Conservation (phyloP, 345 rosid species). For the Salix exigua region DNA sequence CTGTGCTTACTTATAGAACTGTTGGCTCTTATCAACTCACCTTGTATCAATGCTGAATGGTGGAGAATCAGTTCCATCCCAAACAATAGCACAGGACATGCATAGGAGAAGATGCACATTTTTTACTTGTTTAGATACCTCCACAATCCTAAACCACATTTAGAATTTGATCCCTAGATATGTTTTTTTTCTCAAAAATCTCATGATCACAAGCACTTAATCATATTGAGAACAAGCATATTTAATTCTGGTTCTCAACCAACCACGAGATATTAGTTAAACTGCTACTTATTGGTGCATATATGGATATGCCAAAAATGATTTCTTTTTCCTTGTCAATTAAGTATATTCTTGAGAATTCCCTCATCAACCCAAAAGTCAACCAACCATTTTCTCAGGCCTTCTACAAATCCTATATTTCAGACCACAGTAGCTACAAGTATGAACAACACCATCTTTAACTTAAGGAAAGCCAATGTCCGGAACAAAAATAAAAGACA, state of each 20-base stretch:
- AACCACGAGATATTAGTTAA: neutral
- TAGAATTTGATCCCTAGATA: neutral
- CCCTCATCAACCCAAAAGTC: constrained; percentile 40
- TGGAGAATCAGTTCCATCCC: constrained; percentile 90
- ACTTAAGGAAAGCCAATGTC: neutral
- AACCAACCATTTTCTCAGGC: constrained; percentile 45
- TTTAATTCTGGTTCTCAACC: neutral
- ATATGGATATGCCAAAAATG: neutral
- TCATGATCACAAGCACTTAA: neutral
- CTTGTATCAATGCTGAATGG: constrained; percentile 36
- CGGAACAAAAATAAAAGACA: neutral
- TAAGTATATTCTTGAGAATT: constrained; percentile 9
- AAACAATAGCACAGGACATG: constrained; percentile 29
- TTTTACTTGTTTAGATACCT: neutral
- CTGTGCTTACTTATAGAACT: neutral
- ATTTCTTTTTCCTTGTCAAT: neutral
- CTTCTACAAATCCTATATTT: constrained; percentile 15
- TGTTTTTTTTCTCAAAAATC: neutral
- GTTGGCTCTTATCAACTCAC: constrained; percentile 39
- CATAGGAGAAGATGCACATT: neutral
- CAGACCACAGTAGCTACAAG: neutral
- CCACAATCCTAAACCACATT: neutral
- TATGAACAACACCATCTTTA: neutral
- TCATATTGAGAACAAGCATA: neutral
- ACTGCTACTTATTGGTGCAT: neutral